Conservation (phyloP, 192 early-diverging fungal genomes). For the Coemansia sp. region DNA sequence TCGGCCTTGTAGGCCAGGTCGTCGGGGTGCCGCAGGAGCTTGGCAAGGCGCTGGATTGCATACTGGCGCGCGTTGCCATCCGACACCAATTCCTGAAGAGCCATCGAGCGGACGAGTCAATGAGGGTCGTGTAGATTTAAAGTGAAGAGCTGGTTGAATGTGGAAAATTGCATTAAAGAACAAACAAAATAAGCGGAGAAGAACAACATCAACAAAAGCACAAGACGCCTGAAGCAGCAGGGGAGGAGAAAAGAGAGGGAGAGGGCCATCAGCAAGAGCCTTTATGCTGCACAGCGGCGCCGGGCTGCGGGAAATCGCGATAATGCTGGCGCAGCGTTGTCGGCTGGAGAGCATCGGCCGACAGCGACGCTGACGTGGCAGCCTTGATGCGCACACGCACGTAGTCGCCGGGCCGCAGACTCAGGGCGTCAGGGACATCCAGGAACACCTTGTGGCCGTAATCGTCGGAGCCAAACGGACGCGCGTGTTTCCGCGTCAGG, state of each 20-base stretch:
- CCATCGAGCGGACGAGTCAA: slow-evolving; percentile 5
- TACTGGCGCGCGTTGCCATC: slow-evolving; percentile 63
- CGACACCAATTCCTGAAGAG: slow-evolving; percentile 28
- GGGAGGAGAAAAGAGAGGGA: slow-evolving; percentile 3
- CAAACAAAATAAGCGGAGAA: too few species aligned
- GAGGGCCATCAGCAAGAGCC: background rate
- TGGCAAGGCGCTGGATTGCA: slow-evolving; percentile 76
- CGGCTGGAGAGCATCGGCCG: slow-evolving; percentile 25
- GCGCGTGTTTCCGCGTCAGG: slow-evolving; percentile 39
- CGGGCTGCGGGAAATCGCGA: slow-evolving; percentile 21
- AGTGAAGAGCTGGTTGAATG: too few species aligned
- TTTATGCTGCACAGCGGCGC: background rate
- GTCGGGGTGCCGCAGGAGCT: slow-evolving; percentile 90
- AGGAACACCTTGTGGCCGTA: slow-evolving; percentile 70
- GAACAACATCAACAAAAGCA: too few species aligned
- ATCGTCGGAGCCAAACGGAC: slow-evolving; percentile 64
- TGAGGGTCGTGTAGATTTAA: background rate
- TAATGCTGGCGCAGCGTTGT: slow-evolving; percentile 40
- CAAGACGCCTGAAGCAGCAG: background rate
- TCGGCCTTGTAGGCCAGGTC: slow-evolving; percentile 86
- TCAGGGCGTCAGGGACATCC: slow-evolving; percentile 16
- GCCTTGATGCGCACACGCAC: slow-evolving; percentile 36
- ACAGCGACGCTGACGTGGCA: slow-evolving; percentile 47
- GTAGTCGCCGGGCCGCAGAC: slow-evolving; percentile 38
- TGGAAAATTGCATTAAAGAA: too few species aligned